Conservation (phyloP, 2,329 filamentous ascomycete species). For the Aspergillus quadricinctus region DNA sequence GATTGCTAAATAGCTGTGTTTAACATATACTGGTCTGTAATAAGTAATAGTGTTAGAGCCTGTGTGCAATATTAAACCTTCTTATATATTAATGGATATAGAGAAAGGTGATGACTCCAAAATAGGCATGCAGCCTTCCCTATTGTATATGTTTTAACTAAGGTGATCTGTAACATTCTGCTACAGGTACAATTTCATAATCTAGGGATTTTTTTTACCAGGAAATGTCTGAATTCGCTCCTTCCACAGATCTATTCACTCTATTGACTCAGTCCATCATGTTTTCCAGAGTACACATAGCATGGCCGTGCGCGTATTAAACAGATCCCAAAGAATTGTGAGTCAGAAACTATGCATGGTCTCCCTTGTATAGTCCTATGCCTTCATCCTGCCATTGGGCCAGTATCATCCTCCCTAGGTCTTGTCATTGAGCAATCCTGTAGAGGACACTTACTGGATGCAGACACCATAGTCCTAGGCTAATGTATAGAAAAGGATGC, state of each 20-base stretch:
- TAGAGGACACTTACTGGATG: constrained; percentile 4
- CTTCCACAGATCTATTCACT: background rate
- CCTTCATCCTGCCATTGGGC: background rate
- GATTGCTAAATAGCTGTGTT: background rate
- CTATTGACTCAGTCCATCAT: background rate
- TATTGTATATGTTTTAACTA: background rate
- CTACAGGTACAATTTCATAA: background rate
- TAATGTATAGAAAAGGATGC: constrained; percentile 8
- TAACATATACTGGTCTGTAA: background rate
- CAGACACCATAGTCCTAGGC: constrained; percentile 7
- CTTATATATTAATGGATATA: background rate
- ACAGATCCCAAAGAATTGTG: background rate
- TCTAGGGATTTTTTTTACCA: background rate
- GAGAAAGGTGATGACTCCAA: background rate
- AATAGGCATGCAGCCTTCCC: background rate
- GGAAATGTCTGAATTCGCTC: background rate
- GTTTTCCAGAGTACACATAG: background rate
- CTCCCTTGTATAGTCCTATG: background rate
- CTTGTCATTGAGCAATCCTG: background rate
- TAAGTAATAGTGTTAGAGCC: background rate
- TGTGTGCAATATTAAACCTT: background rate
- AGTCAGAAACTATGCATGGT: background rate
- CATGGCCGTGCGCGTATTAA: background rate
- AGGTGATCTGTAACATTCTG: background rate
- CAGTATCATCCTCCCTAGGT: background rate